Evolutionary conservation across 176 grass and related monocot species (phyloP).

Genomic region (Oryza coarctata): DNA sequence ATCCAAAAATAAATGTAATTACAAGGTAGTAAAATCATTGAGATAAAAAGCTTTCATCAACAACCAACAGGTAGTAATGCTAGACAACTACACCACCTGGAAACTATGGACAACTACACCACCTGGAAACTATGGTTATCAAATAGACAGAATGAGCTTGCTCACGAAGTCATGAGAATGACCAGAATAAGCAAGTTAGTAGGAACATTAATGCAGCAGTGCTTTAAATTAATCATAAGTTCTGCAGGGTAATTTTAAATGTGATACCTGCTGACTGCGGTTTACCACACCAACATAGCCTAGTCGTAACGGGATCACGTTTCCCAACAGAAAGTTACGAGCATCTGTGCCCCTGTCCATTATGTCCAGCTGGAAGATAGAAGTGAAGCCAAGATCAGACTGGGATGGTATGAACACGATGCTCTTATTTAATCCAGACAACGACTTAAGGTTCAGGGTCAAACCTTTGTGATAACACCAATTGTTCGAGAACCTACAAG

Average conservation of each 20-base stretch:
- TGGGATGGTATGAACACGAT: not conserved
- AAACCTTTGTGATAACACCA: constrained; percentile 98
- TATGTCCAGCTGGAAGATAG: constrained; percentile 81
- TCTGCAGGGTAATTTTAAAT: not conserved
- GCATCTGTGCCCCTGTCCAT: constrained; percentile 99
- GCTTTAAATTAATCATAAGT: constrained; percentile 13
- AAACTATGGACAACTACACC: not conserved
- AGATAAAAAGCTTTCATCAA: not conserved
- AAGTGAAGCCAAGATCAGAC: constrained; percentile 15
- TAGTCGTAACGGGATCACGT: constrained; percentile 90
- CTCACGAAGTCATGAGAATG: not conserved
- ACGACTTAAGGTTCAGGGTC: not conserved
- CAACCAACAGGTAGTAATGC: constrained; percentile 2
- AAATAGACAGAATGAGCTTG: not conserved
- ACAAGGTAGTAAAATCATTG: not conserved
- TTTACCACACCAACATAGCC: constrained; percentile 95
- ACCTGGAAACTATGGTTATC: not conserved
- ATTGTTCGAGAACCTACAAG: constrained; percentile 93
- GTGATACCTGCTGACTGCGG: constrained; percentile 79
- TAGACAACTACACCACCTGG: not conserved
- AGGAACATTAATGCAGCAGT: not conserved
- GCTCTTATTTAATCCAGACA: not conserved
- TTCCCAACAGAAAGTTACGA: constrained; percentile 90
- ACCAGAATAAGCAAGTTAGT: too few relatives aligned
- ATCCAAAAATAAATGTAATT: not conserved